Conservation (phyloP, 2,329 filamentous ascomycete species). For the Emergomyces africanus region DNA sequence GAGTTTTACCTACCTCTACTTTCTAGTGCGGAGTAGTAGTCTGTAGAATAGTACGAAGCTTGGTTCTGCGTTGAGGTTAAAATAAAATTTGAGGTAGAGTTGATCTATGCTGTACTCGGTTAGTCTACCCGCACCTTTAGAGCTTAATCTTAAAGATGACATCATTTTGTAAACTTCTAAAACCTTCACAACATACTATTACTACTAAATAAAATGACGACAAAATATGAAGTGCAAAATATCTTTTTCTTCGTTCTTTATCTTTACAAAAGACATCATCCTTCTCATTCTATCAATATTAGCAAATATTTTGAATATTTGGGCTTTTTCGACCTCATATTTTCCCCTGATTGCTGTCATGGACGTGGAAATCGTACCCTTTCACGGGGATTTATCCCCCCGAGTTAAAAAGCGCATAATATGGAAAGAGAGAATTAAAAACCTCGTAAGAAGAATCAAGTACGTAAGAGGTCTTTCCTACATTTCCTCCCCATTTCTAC, state of each 20-base stretch:
- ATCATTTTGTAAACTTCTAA: not conserved
- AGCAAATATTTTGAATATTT: not conserved
- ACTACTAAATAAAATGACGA: no score
- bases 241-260: not conserved
- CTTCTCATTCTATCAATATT: not conserved
- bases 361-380: not conserved
- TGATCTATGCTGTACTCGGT: not conserved
- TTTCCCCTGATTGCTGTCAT: not conserved
- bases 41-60: no score
- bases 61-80: not conserved
- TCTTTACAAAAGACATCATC: not conserved
- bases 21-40: no score
- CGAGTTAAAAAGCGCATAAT: not conserved
- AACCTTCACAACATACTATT: not conserved
- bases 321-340: not conserved
- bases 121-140: not conserved
- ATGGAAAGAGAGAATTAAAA: not conserved
- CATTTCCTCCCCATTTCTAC: not conserved
- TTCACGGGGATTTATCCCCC: not conserved
- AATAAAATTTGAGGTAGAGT: not conserved
- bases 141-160: not conserved
- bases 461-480: not conserved
- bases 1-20: not conserved
- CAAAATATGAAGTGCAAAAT: not conserved
- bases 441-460: not conserved